Percentiles rank a stretch among this genome's conserved stretches.
Conservation (phyloP, 495 filamentous ascomycete species). For the Paragyromitra xinjiangensis region DNA sequence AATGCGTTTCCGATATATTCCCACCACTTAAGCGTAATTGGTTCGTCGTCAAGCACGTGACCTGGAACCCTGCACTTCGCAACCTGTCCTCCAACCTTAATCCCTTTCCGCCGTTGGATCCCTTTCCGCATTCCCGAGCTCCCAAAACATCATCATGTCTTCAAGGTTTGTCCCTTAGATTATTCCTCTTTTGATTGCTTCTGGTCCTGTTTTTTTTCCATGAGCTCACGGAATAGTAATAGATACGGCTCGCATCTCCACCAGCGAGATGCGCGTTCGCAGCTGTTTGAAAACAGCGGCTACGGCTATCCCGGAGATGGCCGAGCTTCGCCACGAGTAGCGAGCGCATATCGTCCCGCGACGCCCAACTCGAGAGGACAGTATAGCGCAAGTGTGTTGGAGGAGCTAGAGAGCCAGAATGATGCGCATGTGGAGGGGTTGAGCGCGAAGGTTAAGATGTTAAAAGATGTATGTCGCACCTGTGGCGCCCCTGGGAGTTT, state of each 20-base stretch:
- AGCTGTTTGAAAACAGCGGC: constrained; percentile 78
- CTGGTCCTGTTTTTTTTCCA: background rate
- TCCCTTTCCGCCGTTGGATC: constrained; percentile 16
- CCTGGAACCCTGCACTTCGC: constrained; percentile 6
- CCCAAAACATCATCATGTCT: constrained; percentile 32
- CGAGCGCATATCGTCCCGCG: constrained; percentile 65
- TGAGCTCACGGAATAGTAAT: constrained; percentile 23
- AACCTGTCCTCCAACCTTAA: constrained; percentile 49
- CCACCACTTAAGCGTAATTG: constrained; percentile 6
- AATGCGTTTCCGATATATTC: background rate
- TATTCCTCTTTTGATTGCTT: background rate
- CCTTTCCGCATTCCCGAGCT: constrained; percentile 4
- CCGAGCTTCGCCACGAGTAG: constrained; percentile 49
- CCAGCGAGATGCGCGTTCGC: constrained; percentile 85
- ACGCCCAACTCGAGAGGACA: constrained; percentile 77
- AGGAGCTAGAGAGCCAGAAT: constrained; percentile 94
- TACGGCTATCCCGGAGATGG: constrained; percentile 70
- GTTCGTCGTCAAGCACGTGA: constrained; percentile 16
- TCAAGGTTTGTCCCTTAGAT: constrained; percentile 28
- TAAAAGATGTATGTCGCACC: constrained; percentile 80
- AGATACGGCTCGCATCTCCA: constrained; percentile 63
- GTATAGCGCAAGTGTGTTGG: constrained; percentile 91
- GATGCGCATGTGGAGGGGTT: constrained; percentile 90
- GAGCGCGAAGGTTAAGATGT: constrained; percentile 84
- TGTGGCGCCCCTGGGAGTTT: constrained; percentile 4